These are phyloP conservation scores for Gardenia jasminoides DNA, from an alignment of 257 asterid genomes.

Conservation along the genomic window DNA sequence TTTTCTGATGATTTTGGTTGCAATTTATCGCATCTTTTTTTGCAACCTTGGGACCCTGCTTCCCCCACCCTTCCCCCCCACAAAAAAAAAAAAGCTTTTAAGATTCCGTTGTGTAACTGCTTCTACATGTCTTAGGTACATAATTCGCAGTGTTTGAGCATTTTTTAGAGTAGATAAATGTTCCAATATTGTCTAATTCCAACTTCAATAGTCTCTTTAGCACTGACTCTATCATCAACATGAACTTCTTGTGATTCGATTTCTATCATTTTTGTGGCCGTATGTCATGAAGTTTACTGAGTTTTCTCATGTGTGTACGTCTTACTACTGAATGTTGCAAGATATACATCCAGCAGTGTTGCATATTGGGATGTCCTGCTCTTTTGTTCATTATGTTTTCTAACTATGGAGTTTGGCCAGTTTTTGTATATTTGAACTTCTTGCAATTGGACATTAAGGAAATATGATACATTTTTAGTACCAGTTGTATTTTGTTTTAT, in stretches of 20 bases:
- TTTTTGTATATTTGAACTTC: neutral
- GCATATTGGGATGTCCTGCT: neutral
- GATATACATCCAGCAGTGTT: neutral
- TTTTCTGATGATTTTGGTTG: neutral
- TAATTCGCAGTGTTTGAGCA: neutral
- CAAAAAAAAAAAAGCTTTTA: too few relatives aligned
- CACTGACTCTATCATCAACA: too few relatives aligned
- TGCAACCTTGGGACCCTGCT: neutral
- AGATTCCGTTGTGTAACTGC: neutral
- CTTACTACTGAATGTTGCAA: neutral
- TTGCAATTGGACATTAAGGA: neutral
- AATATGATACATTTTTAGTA: too few relatives aligned
- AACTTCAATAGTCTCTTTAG: neutral
- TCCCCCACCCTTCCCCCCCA: too few relatives aligned
- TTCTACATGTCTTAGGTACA: neutral
- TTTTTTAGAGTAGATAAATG: neutral
- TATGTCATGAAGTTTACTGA: neutral
- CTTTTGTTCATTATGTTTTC: neutral
- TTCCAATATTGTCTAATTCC: neutral
- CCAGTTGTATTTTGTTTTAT: too few relatives aligned
- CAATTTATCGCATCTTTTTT: neutral
- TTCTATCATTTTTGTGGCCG: too few relatives aligned
- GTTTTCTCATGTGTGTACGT: neutral
- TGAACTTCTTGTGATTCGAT: neutral
- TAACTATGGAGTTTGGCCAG: neutral